Evolutionary conservation across 345 rosid species (phyloP).

Genomic region (Citrus hindsii): DNA sequence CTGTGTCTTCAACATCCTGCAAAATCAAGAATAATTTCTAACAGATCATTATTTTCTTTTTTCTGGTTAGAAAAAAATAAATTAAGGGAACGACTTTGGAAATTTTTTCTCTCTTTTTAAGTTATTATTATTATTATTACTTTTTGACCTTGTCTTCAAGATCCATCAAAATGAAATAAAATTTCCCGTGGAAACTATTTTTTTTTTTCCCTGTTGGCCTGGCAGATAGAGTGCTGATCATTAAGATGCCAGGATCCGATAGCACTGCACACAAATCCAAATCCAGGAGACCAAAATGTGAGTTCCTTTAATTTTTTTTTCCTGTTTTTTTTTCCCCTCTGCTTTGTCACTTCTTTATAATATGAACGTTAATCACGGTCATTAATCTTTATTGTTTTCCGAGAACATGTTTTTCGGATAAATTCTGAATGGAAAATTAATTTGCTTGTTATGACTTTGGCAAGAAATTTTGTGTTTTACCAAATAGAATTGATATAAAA

Average conservation of each 20-base stretch:
- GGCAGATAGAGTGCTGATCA: neutral
- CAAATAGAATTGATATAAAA: neutral
- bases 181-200: neutral
- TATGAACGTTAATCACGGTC: neutral
- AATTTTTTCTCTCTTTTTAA: neutral
- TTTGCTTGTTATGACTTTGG: neutral
- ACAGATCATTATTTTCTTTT: too few species aligned
- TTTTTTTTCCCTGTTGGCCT: neutral
- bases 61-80: too few species aligned
- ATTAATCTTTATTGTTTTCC: neutral
- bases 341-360: neutral
- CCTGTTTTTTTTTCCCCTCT: neutral
- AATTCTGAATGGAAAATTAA: too few species aligned
- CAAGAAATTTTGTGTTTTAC: neutral
- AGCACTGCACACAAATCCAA: neutral
- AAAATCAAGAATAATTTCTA: too few species aligned
- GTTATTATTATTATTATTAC: neutral
- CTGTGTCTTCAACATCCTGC: too few species aligned
- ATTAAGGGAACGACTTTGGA: too few species aligned
- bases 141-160: neutral
- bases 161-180: neutral
- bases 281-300: conserved; percentile 31
- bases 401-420: neutral
- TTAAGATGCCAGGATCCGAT: conserved; percentile 1
- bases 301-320: neutral